These are phyloP conservation scores for Eurotiales sp. DNA, from an alignment of 2,329 filamentous ascomycete genomes.

Conservation along the genomic window DNA sequence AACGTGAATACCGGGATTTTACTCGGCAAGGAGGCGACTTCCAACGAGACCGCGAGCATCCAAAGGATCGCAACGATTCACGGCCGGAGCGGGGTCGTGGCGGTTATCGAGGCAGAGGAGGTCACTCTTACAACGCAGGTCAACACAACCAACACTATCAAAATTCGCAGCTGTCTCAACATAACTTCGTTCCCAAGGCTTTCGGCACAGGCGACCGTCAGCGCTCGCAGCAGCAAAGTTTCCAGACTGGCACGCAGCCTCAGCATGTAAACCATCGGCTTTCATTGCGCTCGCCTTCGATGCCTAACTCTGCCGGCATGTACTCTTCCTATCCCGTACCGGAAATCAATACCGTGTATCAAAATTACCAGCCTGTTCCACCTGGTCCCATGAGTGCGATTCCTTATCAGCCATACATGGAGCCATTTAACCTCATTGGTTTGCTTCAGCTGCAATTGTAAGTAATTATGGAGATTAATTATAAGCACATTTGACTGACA, in stretches of 20 bases:
- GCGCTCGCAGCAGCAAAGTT: constrained; percentile 35
- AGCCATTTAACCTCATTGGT: constrained; percentile 53
- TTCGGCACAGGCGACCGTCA: constrained; percentile 34
- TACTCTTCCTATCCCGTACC: constrained; percentile 46
- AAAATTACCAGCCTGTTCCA: constrained; percentile 52
- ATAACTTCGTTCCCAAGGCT: constrained; percentile 39
- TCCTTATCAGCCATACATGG: constrained; percentile 56
- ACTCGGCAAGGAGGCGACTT: constrained; percentile 25
- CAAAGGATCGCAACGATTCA: constrained; percentile 33
- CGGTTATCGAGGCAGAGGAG: constrained; percentile 40
- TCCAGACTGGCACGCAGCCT: constrained; percentile 34
- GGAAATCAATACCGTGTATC: constrained; percentile 52
- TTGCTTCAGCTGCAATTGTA: constrained; percentile 61
- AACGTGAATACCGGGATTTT: constrained; percentile 13
- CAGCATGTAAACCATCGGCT: constrained; percentile 48
- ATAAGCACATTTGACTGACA: constrained; percentile 23
- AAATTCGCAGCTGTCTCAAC: constrained; percentile 37
- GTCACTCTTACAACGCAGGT: constrained; percentile 32
- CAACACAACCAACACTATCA: constrained; percentile 37
- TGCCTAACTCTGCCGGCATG: constrained; percentile 50
- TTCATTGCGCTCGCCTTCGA: constrained; percentile 58
- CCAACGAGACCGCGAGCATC: constrained; percentile 32
- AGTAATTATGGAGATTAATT: constrained; percentile 24
- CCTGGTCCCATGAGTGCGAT: constrained; percentile 54
- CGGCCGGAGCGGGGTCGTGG: constrained; percentile 39